A percentile compares a stretch with the other conserved stretches of the same genome.
phyloP scores from a whole-genome alignment of 2,329 filamentous ascomycete genomes.

The Hypocreales sp. region DNA sequence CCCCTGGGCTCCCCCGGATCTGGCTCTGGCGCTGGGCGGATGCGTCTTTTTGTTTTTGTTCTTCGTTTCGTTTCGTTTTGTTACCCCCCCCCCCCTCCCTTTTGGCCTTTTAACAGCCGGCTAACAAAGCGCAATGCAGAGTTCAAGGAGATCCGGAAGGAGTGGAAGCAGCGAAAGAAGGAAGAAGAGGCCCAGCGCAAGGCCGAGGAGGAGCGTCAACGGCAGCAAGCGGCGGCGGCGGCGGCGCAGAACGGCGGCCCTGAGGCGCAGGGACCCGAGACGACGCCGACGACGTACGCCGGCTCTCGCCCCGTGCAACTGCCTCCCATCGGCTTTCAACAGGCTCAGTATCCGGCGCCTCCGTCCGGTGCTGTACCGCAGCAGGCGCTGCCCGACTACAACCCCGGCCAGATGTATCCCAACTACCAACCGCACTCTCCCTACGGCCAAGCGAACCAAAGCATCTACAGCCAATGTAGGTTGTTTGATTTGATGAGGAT shows the following conservation, averaged over 20 bases:
- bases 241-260: slow-evolving; percentile 33
- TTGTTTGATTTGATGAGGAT: no score
- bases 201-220: slow-evolving; percentile 74
- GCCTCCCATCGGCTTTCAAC: slow-evolving; percentile 61
- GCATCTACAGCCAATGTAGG: slow-evolving; percentile 46
- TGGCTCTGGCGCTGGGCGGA: no score
- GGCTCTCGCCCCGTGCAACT: slow-evolving; percentile 47
- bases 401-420: slow-evolving; percentile 36
- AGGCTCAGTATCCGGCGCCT: slow-evolving; percentile 50
- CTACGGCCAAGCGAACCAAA: slow-evolving; percentile 38
- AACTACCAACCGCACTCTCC: slow-evolving; percentile 43
- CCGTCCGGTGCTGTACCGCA: slow-evolving; percentile 34
- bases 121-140: slow-evolving; percentile 36
- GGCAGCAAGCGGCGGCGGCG: slow-evolving; percentile 31
- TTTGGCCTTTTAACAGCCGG: background rate
- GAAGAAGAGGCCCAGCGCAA: slow-evolving; percentile 87
- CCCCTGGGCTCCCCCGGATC: no score
- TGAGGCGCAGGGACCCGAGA: slow-evolving; percentile 28
- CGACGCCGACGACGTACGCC: slow-evolving; percentile 33
- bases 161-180: slow-evolving; percentile 99
- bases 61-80: no score
- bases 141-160: slow-evolving; percentile 97
- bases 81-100: no score
- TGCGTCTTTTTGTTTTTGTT: no score
- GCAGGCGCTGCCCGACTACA: slow-evolving; percentile 40